Conservation (phyloP, 441 rosid genomes). For the Corymbia calophylla region DNA sequence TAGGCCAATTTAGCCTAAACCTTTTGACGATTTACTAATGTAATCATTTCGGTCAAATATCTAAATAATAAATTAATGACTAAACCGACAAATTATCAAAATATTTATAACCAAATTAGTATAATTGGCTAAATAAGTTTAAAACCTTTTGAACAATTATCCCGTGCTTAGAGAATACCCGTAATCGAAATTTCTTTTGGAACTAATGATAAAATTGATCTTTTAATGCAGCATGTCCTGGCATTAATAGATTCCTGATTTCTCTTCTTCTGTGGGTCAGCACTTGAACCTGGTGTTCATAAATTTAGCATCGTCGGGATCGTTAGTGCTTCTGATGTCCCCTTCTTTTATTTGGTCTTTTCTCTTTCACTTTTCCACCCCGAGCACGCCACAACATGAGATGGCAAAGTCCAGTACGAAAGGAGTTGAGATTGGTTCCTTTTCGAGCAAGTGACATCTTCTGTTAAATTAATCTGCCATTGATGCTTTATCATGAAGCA, state of each 20-base stretch:
- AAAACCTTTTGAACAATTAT: neutral
- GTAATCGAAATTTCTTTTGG: neutral
- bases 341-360: neutral
- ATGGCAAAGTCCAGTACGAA: neutral
- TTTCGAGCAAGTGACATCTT: neutral
- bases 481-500: neutral
- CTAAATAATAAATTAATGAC: too few species aligned
- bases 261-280: neutral
- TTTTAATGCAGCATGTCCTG: neutral
- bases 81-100: neutral
- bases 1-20: too few species aligned
- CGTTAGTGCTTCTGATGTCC: neutral
- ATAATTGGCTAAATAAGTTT: too few species aligned
- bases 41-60: too few species aligned
- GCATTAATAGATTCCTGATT: neutral
- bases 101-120: rapidly evolving
- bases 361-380: neutral
- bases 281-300: neutral
- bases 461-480: neutral
- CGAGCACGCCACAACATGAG: neutral
- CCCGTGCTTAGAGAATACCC: neutral
- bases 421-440: neutral
- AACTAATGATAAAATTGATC: neutral
- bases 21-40: too few species aligned
- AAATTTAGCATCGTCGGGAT: neutral